These are phyloP conservation scores for Nicotiana attenuata DNA, from an alignment of 257 asterid genomes.

Conservation along the genomic window DNA sequence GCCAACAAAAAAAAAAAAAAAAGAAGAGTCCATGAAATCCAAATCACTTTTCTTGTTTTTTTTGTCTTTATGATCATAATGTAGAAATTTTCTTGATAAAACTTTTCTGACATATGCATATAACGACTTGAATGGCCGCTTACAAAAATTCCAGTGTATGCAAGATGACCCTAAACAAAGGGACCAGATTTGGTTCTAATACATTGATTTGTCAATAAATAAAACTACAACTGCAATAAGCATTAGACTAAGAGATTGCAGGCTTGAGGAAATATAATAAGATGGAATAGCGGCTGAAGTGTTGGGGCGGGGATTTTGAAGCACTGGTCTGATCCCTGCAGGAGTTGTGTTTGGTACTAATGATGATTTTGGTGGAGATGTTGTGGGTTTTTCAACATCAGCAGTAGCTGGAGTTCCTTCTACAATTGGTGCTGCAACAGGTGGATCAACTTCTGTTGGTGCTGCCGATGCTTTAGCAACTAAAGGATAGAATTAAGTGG, in stretches of 20 bases:
- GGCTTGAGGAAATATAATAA: slow-evolving; percentile 4
- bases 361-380: slow-evolving; percentile 32
- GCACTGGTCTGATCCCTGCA: slow-evolving; percentile 44
- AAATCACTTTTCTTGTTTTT: too few relatives aligned
- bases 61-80: too few relatives aligned
- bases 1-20: too few relatives aligned
- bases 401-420: neutral
- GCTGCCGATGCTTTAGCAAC: slow-evolving; percentile 38
- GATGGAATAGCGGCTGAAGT: slow-evolving; percentile 32
- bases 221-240: slow-evolving; percentile 21
- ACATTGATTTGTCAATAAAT: neutral
- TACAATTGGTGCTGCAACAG: slow-evolving; percentile 24
- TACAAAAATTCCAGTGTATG: neutral
- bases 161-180: neutral
- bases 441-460: slow-evolving; percentile 19
- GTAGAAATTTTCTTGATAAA: too few relatives aligned
- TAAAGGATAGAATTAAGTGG: slow-evolving; percentile 10
- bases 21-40: too few relatives aligned
- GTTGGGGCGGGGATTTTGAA: slow-evolving; percentile 26
- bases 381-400: slow-evolving; percentile 21
- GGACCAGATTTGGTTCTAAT: neutral
- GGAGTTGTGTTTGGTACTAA: slow-evolving; percentile 45
- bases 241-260: slow-evolving; percentile 21
- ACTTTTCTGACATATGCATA: neutral
- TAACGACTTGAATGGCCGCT: neutral